Evolutionary conservation across 495 filamentous ascomycete genomes (phyloP).

Genomic region (Glutinoglossum americanum): DNA sequence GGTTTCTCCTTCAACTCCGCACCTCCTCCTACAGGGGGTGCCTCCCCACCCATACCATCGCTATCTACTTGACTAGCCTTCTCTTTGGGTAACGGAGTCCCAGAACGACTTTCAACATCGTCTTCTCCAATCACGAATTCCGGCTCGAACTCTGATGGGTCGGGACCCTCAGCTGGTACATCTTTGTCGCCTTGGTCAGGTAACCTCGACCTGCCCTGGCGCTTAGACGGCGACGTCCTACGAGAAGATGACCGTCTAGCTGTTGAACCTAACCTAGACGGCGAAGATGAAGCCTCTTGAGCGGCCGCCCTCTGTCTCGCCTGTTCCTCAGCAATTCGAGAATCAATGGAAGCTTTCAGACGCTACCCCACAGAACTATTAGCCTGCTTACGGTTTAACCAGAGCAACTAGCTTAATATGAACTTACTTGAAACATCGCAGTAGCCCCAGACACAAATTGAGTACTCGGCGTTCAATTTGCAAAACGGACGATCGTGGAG

Average conservation of each 20-base stretch:
- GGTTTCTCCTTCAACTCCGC: slow-evolving; percentile 6
- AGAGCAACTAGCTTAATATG: background rate
- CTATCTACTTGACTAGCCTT: background rate
- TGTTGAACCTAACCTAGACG: slow-evolving; percentile 23
- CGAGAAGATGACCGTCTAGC: slow-evolving; percentile 27
- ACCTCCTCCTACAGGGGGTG: background rate
- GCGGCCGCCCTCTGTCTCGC: slow-evolving; percentile 42
- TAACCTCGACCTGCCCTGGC: slow-evolving; percentile 22
- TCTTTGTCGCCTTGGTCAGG: slow-evolving; percentile 26
- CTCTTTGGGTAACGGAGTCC: slow-evolving; percentile 26
- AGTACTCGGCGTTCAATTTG: background rate
- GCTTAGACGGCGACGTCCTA: slow-evolving; percentile 31
- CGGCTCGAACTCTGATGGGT: slow-evolving; percentile 66
- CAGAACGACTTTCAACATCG: slow-evolving; percentile 32
- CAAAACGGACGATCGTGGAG: background rate
- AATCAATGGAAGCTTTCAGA: slow-evolving; percentile 68
- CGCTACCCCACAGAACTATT: slow-evolving; percentile 27
- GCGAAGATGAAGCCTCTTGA: slow-evolving; percentile 21
- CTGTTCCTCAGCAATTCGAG: slow-evolving; percentile 75
- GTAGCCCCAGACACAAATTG: background rate
- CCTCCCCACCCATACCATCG: slow-evolving; percentile 7
- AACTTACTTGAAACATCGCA: slow-evolving; percentile 28
- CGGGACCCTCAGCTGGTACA: slow-evolving; percentile 33
- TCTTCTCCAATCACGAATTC: slow-evolving; percentile 71
- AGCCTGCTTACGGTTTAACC: background rate